A percentile compares a stretch with the other conserved stretches of the same genome.
Conservation (phyloP, 352 stramenopile genomes). For the Blastocystis hominis region DNA sequence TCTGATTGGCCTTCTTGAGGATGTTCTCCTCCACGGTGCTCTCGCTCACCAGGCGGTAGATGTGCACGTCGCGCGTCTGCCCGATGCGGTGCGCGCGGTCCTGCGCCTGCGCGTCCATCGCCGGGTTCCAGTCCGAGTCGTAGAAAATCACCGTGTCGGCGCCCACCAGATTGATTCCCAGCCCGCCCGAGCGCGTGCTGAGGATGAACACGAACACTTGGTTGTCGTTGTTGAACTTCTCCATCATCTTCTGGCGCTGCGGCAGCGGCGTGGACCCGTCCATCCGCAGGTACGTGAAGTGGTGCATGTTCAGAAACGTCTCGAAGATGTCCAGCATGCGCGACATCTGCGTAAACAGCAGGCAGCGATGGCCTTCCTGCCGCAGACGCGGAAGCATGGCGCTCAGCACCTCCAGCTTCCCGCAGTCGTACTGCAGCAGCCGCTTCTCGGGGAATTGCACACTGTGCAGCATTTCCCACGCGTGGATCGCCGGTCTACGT, state of each 20-base stretch:
- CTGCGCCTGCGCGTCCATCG: slow-evolving; percentile 81
- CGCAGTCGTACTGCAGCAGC: slow-evolving; percentile 91
- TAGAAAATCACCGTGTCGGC: slow-evolving; percentile 85
- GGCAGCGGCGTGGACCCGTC: slow-evolving; percentile 90
- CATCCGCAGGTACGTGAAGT: slow-evolving; percentile 90
- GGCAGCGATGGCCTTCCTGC: slow-evolving; percentile 77
- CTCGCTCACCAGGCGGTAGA: slow-evolving; percentile 91
- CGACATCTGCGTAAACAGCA: slow-evolving; percentile 96
- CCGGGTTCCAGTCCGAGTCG: slow-evolving; percentile 83
- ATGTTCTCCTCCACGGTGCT: slow-evolving; percentile 99
- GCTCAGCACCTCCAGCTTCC: slow-evolving; percentile 78
- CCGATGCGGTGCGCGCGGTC: slow-evolving; percentile 92
- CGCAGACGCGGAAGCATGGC: slow-evolving; percentile 87
- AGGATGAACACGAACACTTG: slow-evolving; percentile 97
- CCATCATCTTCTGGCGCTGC: slow-evolving; percentile 87
- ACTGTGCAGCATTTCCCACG: slow-evolving; percentile 62
- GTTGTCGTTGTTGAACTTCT: slow-evolving; percentile 90
- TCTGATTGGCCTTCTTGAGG: slow-evolving; percentile 91
- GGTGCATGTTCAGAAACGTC: slow-evolving; percentile 92
- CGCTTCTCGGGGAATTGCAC: slow-evolving; percentile 93
- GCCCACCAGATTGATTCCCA: slow-evolving; percentile 96
- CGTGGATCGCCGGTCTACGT: neutral
- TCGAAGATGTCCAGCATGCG: slow-evolving; percentile 98
- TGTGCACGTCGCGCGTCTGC: slow-evolving; percentile 93
- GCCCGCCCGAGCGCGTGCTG: too few species aligned